These are phyloP conservation scores for Xylariomycetidae sp. DNA, from an alignment of 2,329 filamentous ascomycete species.

Conservation along the genomic window DNA sequence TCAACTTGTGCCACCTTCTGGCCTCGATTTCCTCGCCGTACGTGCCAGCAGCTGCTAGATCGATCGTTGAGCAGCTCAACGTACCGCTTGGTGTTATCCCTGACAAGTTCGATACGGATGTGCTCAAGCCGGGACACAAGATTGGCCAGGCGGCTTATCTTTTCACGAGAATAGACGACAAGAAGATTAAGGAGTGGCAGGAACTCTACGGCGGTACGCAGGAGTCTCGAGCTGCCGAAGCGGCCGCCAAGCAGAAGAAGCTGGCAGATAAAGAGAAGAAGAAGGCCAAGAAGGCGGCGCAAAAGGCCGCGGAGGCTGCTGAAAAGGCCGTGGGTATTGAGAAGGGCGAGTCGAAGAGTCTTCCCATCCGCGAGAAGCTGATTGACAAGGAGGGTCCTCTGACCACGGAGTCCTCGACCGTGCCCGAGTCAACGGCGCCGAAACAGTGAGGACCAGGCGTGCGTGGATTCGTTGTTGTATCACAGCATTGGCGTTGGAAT, in stretches of 20 bases:
- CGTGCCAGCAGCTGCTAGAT: slow-evolving; percentile 56
- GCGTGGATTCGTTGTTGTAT: neutral
- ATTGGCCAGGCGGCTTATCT: slow-evolving; percentile 63
- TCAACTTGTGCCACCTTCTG: slow-evolving; percentile 64
- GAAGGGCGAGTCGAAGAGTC: slow-evolving; percentile 19
- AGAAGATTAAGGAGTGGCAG: slow-evolving; percentile 68
- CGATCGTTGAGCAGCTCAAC: slow-evolving; percentile 60
- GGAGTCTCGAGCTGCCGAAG: slow-evolving; percentile 22
- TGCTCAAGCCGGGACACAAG: slow-evolving; percentile 55
- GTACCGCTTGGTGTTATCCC: slow-evolving; percentile 46
- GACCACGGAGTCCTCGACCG: slow-evolving; percentile 9
- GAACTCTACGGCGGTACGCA: slow-evolving; percentile 48
- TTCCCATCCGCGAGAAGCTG: slow-evolving; percentile 26
- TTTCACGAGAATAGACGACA: slow-evolving; percentile 65
- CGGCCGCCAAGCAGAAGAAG: slow-evolving; percentile 26
- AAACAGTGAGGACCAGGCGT: slow-evolving; percentile 2
- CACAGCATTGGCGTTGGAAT: neutral
- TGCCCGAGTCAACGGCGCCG: slow-evolving; percentile 11
- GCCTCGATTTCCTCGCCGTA: slow-evolving; percentile 62
- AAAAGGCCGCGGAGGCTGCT: slow-evolving; percentile 11
- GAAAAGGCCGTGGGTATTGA: slow-evolving; percentile 11
- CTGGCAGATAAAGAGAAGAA: slow-evolving; percentile 26
- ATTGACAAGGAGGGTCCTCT: slow-evolving; percentile 18
- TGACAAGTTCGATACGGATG: slow-evolving; percentile 44
- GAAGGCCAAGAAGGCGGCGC: slow-evolving; percentile 22